A percentile compares a stretch with the other conserved stretches of the same genome.
phyloP scores from a whole-genome alignment of 1,284 basidiomycete genomes.

The Amylostereum chailletii region DNA sequence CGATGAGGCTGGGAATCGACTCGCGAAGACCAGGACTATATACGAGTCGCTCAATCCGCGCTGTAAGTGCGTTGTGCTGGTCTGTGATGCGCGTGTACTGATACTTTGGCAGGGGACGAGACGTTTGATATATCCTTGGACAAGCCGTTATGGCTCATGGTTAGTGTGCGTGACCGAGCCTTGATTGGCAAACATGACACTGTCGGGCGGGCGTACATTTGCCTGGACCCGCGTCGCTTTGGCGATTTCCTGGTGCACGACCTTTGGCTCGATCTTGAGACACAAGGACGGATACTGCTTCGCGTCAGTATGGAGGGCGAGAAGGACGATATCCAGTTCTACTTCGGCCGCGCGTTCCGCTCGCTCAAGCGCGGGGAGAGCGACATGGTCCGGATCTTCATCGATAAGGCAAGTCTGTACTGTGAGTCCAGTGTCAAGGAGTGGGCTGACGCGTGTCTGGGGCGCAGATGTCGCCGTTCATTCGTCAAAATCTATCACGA shows the following conservation, averaged over 20 bases:
- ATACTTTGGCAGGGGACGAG: slow-evolving; percentile 71
- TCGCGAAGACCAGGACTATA: slow-evolving; percentile 94
- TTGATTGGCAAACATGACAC: slow-evolving; percentile 87
- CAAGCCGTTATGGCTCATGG: slow-evolving; percentile 90
- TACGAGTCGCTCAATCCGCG: slow-evolving; percentile 87
- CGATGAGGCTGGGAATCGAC: slow-evolving; percentile 82
- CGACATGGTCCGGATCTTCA: slow-evolving; percentile 95
- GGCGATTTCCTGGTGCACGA: slow-evolving; percentile 89
- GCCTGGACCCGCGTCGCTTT: slow-evolving; percentile 84
- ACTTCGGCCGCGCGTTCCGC: slow-evolving; percentile 94
- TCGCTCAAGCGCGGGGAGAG: slow-evolving; percentile 90
- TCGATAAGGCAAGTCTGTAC: slow-evolving; percentile 74
- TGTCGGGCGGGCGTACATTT: slow-evolving; percentile 87
- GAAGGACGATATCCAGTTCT: slow-evolving; percentile 96
- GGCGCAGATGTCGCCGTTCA: slow-evolving; percentile 85
- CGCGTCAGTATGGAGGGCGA: slow-evolving; percentile 98
- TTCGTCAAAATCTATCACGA: slow-evolving; percentile 84
- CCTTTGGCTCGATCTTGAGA: slow-evolving; percentile 87
- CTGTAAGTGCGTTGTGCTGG: slow-evolving; percentile 45
- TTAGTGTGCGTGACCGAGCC: slow-evolving; percentile 87
- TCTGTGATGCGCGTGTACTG: not conserved
- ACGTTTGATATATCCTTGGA: slow-evolving; percentile 92
- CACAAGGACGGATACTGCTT: slow-evolving; percentile 77
- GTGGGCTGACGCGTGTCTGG: not conserved
- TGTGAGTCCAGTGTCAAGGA: too few species aligned